A percentile compares a stretch with the other conserved stretches of the same genome.
Conservation (phyloP, 2,329 filamentous ascomycete genomes). For the Pseudocercospora vitis region DNA sequence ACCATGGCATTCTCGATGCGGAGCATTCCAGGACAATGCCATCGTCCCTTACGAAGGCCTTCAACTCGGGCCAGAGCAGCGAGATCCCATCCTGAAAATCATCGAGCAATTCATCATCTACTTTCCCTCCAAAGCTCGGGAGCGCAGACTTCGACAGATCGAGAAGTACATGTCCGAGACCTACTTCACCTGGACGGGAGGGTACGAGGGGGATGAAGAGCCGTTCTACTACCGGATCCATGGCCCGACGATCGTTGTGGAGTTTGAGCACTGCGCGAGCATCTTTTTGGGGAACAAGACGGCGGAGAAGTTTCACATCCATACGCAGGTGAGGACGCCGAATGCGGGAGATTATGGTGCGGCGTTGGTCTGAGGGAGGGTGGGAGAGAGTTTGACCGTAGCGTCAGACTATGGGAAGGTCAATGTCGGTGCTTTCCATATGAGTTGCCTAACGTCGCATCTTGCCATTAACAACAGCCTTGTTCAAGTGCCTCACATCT, state of each 20-base stretch:
- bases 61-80: neutral
- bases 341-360: conserved; percentile 2
- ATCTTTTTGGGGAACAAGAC: neutral
- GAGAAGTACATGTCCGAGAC: neutral
- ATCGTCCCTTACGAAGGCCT: neutral
- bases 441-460: too few relatives aligned
- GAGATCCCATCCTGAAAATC: neutral
- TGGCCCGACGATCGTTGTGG: neutral
- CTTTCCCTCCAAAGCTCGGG: neutral
- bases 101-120: conserved; percentile 1
- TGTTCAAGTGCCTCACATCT: too few relatives aligned
- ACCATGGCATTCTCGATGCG: neutral
- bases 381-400: too few relatives aligned
- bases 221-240: neutral
- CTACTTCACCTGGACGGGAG: neutral
- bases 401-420: too few relatives aligned
- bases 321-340: neutral
- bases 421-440: too few relatives aligned
- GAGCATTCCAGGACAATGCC: neutral
- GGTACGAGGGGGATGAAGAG: neutral
- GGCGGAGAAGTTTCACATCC: neutral
- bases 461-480: too few relatives aligned
- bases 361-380: neutral
- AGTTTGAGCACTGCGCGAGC: neutral
- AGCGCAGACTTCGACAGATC: neutral